Evolutionary conservation across 495 filamentous ascomycete species (phyloP), one percentile per base, ranked within the genome.

Genomic region (Neurospora sp.): DNA sequence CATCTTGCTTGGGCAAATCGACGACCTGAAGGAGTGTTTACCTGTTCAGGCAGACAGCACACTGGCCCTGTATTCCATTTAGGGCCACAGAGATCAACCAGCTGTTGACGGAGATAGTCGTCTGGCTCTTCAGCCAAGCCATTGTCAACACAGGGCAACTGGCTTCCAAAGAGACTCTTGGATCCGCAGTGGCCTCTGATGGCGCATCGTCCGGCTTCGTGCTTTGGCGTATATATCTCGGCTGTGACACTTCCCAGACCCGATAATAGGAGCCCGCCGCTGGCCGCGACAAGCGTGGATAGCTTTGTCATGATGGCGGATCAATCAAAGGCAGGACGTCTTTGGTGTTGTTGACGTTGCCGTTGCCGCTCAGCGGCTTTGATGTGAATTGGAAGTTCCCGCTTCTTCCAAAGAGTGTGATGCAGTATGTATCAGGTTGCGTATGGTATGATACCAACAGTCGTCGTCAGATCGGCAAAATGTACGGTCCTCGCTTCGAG

Each of bases 101-200:
- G 83, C 81, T 94, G 90, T 77, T 92, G 81, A 71, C 92, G 87
- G 70, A 91, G 85, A 31, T 88, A 85, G 4, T 86, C 85, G 37
- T 90, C 88, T 11, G 95, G 94, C 46, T 90, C 85, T 69, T 89
- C 84, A 61, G 96, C 96, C 46, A 89, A 85, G 22, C 85, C 94
- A 81, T 99, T 99, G 82, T 98, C 96, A n/a, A 94, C 89, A 78
- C 94, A 98, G 9, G 96, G 96, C 71, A 99, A 85, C 76, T 97
- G 88, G 68, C 89, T 88, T 20, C 93, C 93, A 78, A 97, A 98
- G 76, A 95, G 89, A 48, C 90, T 90, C 81, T 96, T 89, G 79
- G 91, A 93, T 7, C 95, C 96, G 78, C 96, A 99, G 73, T 96
- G 89, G 6, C 94, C 94, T 37, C 94, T 89, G 70, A 99, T 91